Evolutionary conservation across 1,284 basidiomycete species (phyloP).

Genomic region (Butyriboletus appendiculatus): DNA sequence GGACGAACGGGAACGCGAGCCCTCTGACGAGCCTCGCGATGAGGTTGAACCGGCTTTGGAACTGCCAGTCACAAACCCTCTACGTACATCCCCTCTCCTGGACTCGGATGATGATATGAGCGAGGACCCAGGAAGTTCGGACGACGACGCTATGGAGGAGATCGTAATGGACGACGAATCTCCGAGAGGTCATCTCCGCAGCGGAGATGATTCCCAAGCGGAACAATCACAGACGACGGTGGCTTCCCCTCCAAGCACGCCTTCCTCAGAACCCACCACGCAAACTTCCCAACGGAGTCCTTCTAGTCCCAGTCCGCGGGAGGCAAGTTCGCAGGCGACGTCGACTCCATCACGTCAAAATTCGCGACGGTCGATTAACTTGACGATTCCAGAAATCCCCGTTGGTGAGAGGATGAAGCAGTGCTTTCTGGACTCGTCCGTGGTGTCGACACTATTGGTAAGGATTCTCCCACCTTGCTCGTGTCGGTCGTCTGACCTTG

Average conservation of each 20-base stretch:
- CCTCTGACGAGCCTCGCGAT: conserved; percentile 56
- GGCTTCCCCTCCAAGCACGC: conserved; percentile 31
- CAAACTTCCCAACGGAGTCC: conserved; percentile 26
- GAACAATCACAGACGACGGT: conserved; percentile 28
- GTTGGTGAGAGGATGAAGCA: conserved; percentile 81
- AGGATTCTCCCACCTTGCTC: conserved; percentile 26
- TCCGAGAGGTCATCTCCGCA: conserved; percentile 30
- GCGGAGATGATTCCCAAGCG: conserved; percentile 21
- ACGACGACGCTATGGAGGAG: conserved; percentile 77
- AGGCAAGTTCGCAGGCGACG: conserved; percentile 39
- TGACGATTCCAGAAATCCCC: conserved; percentile 34
- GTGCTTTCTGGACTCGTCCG: conserved; percentile 68
- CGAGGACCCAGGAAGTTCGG: conserved; percentile 68
- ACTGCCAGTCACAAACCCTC: conserved; percentile 66
- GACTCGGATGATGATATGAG: conserved; percentile 81
- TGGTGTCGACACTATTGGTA: conserved; percentile 77
- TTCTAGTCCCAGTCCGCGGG: conserved; percentile 32
- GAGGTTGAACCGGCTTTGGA: conserved; percentile 70
- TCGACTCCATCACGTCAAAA: conserved; percentile 53
- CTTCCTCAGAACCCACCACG: conserved; percentile 31
- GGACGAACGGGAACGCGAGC: conserved; percentile 54
- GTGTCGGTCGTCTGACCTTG: not conserved
- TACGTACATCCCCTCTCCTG: conserved; percentile 53
- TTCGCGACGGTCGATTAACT: conserved; percentile 46
- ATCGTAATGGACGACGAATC: conserved; percentile 70